Percentiles rank a stretch among this genome's conserved stretches.
phyloP scores from a whole-genome alignment of 2,329 filamentous ascomycete genomes.

The Fusarium papillatum region DNA sequence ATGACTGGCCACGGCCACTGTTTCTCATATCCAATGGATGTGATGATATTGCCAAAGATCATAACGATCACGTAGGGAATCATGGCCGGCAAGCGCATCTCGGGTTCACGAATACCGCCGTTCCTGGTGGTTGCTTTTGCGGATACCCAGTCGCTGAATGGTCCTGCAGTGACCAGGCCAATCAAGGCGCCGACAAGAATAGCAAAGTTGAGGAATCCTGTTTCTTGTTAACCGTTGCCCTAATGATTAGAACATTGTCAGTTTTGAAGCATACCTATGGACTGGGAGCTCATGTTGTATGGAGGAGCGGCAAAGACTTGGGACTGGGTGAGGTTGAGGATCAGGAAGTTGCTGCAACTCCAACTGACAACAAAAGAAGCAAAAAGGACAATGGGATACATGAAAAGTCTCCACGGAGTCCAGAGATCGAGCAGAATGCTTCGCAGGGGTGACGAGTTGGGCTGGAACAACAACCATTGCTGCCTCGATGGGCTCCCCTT shows the following conservation, averaged over 20 bases:
- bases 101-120: slow-evolving; percentile 60
- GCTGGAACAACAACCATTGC: background rate
- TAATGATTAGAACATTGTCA: no score
- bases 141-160: slow-evolving; percentile 59
- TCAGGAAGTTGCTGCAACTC: slow-evolving; percentile 15
- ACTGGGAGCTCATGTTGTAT: slow-evolving; percentile 24
- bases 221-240: background rate
- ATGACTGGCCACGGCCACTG: slow-evolving; percentile 64
- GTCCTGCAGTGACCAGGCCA: slow-evolving; percentile 57
- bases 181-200: slow-evolving; percentile 56
- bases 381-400: slow-evolving; percentile 21
- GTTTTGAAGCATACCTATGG: background rate
- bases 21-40: slow-evolving; percentile 57
- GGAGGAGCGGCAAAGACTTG: slow-evolving; percentile 20
- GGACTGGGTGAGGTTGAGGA: slow-evolving; percentile 19
- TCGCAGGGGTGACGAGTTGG: background rate
- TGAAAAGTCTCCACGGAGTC: slow-evolving; percentile 3
- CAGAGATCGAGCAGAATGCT: background rate
- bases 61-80: background rate
- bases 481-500: background rate
- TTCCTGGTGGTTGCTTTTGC: slow-evolving; percentile 55
- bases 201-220: slow-evolving; percentile 63
- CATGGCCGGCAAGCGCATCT: slow-evolving; percentile 56
- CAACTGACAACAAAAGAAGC: slow-evolving; percentile 21
- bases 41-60: slow-evolving; percentile 51